Percentiles rank a stretch among this genome's conserved stretches.
phyloP scores from a whole-genome alignment of 768 basidiomycete genomes.

The Pholiota molesta region DNA sequence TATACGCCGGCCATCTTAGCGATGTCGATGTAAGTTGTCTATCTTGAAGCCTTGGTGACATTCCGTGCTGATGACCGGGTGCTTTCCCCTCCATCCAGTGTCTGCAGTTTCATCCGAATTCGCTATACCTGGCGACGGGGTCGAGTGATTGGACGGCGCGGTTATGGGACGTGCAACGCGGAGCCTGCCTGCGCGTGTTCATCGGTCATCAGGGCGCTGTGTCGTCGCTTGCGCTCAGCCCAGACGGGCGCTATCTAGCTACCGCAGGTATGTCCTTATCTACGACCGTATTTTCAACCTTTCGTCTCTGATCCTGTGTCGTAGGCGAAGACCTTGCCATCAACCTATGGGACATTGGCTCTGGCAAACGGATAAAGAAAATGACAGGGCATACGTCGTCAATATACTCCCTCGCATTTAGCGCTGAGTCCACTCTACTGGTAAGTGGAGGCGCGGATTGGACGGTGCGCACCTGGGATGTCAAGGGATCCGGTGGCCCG shows the following conservation, averaged over 20 bases:
- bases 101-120: conserved; percentile 96
- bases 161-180: conserved; percentile 97
- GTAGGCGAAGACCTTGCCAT: conserved; percentile 89
- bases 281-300: neutral
- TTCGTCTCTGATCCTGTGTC: neutral
- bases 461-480: conserved; percentile 99
- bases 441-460: conserved; percentile 93
- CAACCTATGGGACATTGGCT: conserved; percentile 95
- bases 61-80: conserved; percentile 3
- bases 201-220: conserved; percentile 92
- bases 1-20: conserved; percentile 95
- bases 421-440: conserved; percentile 86
- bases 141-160: conserved; percentile 96
- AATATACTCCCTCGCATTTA: conserved; percentile 89
- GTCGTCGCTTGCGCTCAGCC: conserved; percentile 84
- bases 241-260: conserved; percentile 93
- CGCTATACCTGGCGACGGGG: conserved; percentile 94
- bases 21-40: conserved; percentile 87
- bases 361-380: conserved; percentile 93
- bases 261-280: conserved; percentile 63
- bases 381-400: conserved; percentile 93
- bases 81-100: conserved; percentile 53
- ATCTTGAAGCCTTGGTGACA: neutral
- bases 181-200: conserved; percentile 92
- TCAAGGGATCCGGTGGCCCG: conserved; percentile 74